These are phyloP conservation scores for Paramecium sexaurelia DNA, from an alignment of 73 alveolate genomes.

Conservation along the genomic window DNA sequence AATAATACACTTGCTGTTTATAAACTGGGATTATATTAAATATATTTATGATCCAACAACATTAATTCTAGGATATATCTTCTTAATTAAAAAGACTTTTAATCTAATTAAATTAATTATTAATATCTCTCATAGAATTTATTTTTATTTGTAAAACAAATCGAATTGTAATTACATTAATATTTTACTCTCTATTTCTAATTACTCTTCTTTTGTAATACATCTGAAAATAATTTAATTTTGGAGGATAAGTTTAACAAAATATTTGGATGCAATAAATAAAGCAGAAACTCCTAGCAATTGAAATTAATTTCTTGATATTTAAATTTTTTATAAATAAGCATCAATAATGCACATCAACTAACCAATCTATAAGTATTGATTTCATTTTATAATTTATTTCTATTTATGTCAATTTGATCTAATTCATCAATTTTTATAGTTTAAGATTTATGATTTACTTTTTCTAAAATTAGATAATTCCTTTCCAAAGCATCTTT, in stretches of 20 bases:
- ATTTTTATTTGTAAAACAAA: constrained; percentile 71
- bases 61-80: constrained; percentile 75
- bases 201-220: constrained; percentile 74
- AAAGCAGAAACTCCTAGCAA: constrained; percentile 84
- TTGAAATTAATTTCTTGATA: constrained; percentile 75
- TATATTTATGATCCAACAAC: constrained; percentile 71
- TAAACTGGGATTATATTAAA: constrained; percentile 68
- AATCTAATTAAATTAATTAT: constrained; percentile 65
- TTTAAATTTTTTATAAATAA: constrained; percentile 63
- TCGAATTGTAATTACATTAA: constrained; percentile 76
- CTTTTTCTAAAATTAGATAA: constrained; percentile 3
- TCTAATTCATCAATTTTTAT: constrained; percentile 10
- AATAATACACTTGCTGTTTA: constrained; percentile 66
- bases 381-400: constrained; percentile 83
- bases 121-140: constrained; percentile 75
- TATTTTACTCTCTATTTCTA: constrained; percentile 82
- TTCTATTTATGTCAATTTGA: constrained; percentile 57
- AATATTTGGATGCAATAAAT: constrained; percentile 85
- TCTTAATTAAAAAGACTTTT: constrained; percentile 73
- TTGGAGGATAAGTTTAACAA: constrained; percentile 88
- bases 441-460: constrained; percentile 15
- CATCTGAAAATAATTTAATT: constrained; percentile 78
- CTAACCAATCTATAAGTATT: constrained; percentile 84
- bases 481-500: constrained; percentile 27
- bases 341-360: constrained; percentile 83